Evolutionary conservation across 306 rosid species (phyloP).

Genomic region (Arachis hypogaea): DNA sequence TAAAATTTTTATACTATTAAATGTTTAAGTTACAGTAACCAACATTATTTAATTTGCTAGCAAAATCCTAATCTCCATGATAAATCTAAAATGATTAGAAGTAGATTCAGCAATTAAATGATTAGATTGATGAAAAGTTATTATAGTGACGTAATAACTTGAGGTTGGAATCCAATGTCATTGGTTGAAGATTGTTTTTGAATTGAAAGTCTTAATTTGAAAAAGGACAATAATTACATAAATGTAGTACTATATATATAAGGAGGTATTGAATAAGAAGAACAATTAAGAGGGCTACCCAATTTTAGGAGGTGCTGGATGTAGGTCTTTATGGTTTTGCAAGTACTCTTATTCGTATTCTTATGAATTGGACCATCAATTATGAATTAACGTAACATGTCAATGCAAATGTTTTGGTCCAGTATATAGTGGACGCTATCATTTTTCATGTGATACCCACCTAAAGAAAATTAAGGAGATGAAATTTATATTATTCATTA

Average conservation of each 20-base stretch:
- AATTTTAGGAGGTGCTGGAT: neutral
- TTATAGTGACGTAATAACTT: no score
- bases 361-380: slow-evolving; percentile 17
- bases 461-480: neutral
- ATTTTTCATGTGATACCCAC: neutral
- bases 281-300: neutral
- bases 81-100: no score
- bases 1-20: no score
- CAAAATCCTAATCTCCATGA: no score
- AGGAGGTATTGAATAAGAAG: neutral
- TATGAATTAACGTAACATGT: no score
- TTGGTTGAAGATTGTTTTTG: neutral
- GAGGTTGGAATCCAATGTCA: slow-evolving; percentile 2
- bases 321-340: slow-evolving; percentile 1
- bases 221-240: neutral
- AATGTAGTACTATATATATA: no score
- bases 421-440: neutral
- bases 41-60: no score
- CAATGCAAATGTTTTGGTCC: neutral
- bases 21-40: no score
- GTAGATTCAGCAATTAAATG: no score
- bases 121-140: no score
- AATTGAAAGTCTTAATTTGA: neutral
- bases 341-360: neutral
- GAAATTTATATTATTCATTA: neutral